Conservation (phyloP, 73 alveolate genomes). For the Paramecium caudatum region DNA sequence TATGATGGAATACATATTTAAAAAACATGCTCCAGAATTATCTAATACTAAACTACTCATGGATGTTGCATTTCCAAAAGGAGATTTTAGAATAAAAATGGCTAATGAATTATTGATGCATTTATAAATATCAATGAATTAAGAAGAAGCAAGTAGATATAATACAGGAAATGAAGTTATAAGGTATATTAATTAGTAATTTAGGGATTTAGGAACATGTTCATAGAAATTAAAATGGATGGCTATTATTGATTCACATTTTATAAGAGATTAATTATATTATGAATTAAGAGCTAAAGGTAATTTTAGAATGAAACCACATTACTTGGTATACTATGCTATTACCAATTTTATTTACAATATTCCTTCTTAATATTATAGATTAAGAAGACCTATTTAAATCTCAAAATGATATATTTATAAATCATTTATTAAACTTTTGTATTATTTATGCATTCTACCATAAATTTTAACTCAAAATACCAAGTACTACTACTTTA, state of each 20-base stretch:
- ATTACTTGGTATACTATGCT: conserved; percentile 28
- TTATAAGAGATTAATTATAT: conserved; percentile 33
- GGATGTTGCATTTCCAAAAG: conserved; percentile 44
- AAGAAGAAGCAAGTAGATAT: conserved; percentile 39
- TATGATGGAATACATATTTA: conserved; percentile 35
- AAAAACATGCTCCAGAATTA: conserved; percentile 54
- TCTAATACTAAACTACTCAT: background rate
- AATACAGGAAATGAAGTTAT: conserved; percentile 40
- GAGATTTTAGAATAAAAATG: conserved; percentile 40
- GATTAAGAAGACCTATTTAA: conserved; percentile 59
- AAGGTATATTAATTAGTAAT: background rate
- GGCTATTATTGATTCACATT: conserved; percentile 18
- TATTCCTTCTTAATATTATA: conserved; percentile 57
- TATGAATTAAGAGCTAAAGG: conserved; percentile 38
- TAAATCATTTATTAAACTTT: background rate
- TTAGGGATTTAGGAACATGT: conserved; percentile 50
- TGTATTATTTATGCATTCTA: too few relatives aligned
- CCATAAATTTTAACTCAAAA: too few relatives aligned
- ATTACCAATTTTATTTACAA: conserved; percentile 58
- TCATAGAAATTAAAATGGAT: conserved; percentile 4
- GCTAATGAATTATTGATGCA: conserved; percentile 59
- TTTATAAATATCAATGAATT: background rate
- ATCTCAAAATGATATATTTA: background rate
- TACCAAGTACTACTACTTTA: too few relatives aligned
- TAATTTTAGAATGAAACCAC: conserved; percentile 61